Evolutionary conservation across 176 grass and related monocot genomes (phyloP), one percentile per base, ranked within the genome.

Genomic region (Miscanthus lutarioriparius): DNA sequence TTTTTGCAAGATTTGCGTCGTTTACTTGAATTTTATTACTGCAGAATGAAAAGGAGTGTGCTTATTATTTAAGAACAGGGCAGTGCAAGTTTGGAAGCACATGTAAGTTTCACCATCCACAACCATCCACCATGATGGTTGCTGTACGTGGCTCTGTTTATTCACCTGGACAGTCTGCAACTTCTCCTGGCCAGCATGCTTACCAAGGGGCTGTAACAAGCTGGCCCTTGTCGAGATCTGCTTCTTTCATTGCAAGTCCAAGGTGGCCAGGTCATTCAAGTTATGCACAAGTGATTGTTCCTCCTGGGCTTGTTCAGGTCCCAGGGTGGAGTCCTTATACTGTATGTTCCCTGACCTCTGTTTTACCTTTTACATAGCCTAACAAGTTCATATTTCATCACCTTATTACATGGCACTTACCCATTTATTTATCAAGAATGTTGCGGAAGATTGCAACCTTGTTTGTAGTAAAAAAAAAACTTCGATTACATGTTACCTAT

Each of bases 81-180:
- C 91, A 97, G 75, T 97, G 94, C 75, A 97, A 94, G 85, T 97
- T 97, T 74, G 94, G 87, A 59, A 91, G 74, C 72, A 94, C 94
- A 62, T 97, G 94, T 72, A 97, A 97, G 85, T 97, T 90, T 82
- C 81, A 97, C 77, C 94, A 97, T 88, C 89, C 94, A 74, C 91
- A 97, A 53, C 89, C 85, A 75, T 94, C 94, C 83, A 97, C 87
- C 83, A 8, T 90, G 27, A 89, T 90, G 85, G 86, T 91, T 56
- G 73, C 91, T 10, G 58, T 94, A 75, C 87, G 87, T 45, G 91
- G 94, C 20, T 80, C 91, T 80, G 85, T 89, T 86, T 91, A 93
- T 89, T 84, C 94, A 15, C 85, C 87, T 44, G 84, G 79, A 68
- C 91, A 94, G 63, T 79, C 94, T 72, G 85, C 86, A 25, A 87